Conservation (phyloP, 305 asterid genomes). For the Rubia balearica region DNA sequence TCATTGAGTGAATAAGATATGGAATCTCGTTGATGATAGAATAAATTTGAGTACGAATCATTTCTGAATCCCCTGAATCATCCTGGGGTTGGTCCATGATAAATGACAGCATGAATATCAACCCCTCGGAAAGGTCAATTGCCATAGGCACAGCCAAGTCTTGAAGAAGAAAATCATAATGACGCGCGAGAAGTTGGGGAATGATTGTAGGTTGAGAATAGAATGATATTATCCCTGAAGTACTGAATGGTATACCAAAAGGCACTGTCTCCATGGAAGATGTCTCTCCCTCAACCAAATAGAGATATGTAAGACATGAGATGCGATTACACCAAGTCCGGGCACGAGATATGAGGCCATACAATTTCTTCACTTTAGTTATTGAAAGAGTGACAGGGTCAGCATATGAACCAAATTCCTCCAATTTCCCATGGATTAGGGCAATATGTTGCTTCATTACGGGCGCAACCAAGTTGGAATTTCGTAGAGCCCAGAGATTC, state of each 20-base stretch:
- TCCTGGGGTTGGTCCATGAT: constrained; percentile 2
- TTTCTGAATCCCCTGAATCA: not conserved
- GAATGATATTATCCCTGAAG: not conserved
- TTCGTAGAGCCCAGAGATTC: not conserved
- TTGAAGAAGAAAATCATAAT: constrained; percentile 11
- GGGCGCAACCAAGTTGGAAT: not conserved
- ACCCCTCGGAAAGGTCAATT: not conserved
- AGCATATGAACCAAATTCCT: not conserved
- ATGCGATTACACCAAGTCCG: no score
- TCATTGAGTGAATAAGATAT: not conserved
- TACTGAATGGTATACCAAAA: not conserved
- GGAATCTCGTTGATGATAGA: not conserved
- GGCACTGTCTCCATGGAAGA: not conserved
- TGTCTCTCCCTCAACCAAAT: not conserved
- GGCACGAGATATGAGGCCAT: not conserved
- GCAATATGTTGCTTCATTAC: not conserved
- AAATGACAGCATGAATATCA: constrained; percentile 12
- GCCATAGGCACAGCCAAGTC: no score
- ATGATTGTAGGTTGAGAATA: not conserved
- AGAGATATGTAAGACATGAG: not conserved
- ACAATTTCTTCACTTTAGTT: not conserved
- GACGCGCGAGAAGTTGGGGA: not conserved
- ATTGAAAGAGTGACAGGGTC: not conserved
- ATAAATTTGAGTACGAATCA: not conserved
- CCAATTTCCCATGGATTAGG: not conserved